These are phyloP conservation scores for Retiboletus fuscus DNA, from an alignment of 1,284 basidiomycete genomes.

Conservation along the genomic window DNA sequence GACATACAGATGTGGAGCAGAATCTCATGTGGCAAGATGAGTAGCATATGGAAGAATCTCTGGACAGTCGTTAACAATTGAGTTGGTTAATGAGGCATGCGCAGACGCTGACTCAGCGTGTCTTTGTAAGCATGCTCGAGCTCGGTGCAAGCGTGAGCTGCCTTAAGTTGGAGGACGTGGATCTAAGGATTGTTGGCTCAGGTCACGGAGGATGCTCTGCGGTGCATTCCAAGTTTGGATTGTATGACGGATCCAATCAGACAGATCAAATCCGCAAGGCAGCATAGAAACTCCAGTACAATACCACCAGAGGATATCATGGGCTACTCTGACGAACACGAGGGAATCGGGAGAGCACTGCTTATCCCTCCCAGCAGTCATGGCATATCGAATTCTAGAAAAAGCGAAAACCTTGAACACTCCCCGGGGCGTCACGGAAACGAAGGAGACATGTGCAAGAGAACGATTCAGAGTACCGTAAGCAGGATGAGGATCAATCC, in stretches of 20 bases:
- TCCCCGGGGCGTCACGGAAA: constrained; percentile 25
- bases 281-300: constrained; percentile 6
- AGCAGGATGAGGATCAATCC: constrained; percentile 39
- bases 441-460: constrained; percentile 39
- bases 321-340: constrained; percentile 25
- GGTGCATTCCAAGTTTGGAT: constrained; percentile 17
- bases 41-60: constrained; percentile 33
- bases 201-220: neutral
- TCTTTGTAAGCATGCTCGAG: constrained; percentile 22
- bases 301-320: neutral
- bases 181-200: neutral
- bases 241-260: constrained; percentile 9
- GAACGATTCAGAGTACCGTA: constrained; percentile 31
- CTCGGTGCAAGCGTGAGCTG: no score
- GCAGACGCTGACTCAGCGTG: constrained; percentile 32
- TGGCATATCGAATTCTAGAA: constrained; percentile 37
- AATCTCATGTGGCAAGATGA: constrained; percentile 64
- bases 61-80: neutral
- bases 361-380: constrained; percentile 34
- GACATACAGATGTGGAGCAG: constrained; percentile 68
- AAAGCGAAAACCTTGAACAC: constrained; percentile 32
- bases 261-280: neutral
- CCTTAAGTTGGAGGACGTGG: neutral
- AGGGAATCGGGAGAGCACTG: constrained; percentile 29
- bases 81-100: neutral